A percentile compares a stretch with the other conserved stretches of the same genome.
phyloP scores from a whole-genome alignment of 148 eudicot genomes.

The Salicornia ramosissima region DNA sequence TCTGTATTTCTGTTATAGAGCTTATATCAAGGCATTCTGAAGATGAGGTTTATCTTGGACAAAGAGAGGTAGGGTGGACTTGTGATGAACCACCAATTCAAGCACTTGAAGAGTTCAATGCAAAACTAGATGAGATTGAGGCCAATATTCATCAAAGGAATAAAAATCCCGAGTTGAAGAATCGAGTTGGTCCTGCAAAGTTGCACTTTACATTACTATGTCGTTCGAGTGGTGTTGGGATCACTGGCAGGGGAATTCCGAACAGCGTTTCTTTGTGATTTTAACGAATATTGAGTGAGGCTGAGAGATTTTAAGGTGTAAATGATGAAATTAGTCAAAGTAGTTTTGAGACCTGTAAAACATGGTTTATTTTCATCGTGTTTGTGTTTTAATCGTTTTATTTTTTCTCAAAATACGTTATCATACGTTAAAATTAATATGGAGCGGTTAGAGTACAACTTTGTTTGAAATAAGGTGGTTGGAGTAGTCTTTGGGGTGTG shows the following conservation, averaged over 20 bases:
- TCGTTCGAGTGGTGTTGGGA: slow-evolving; percentile 59
- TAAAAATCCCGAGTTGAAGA: slow-evolving; percentile 40
- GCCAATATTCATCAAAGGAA: slow-evolving; percentile 43
- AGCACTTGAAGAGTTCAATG: slow-evolving; percentile 53
- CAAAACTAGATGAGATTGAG: slow-evolving; percentile 46
- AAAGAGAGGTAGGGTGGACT: slow-evolving; percentile 72
- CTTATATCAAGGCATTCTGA: slow-evolving; percentile 71
- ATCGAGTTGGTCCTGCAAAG: slow-evolving; percentile 66
- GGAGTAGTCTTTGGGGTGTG: too few relatives aligned
- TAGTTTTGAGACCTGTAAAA: too few relatives aligned
- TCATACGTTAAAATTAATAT: too few relatives aligned
- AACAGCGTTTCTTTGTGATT: slow-evolving; percentile 76
- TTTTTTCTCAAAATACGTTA: too few relatives aligned
- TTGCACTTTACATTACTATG: slow-evolving; percentile 71
- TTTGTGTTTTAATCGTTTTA: too few relatives aligned
- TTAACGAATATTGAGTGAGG: too few relatives aligned
- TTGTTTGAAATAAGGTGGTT: too few relatives aligned
- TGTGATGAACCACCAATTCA: slow-evolving; percentile 42
- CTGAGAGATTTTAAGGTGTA: too few relatives aligned
- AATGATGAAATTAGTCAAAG: too few relatives aligned
- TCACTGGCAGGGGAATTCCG: slow-evolving; percentile 92
- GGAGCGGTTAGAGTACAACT: too few relatives aligned
- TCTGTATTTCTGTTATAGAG: slow-evolving; percentile 75
- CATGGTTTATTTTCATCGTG: too few relatives aligned
- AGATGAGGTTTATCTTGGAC: slow-evolving; percentile 81